Base-by-base conservation (phyloP, 2,329 filamentous ascomycete species). In the Allantophomopsis cytisporea region DNA sequence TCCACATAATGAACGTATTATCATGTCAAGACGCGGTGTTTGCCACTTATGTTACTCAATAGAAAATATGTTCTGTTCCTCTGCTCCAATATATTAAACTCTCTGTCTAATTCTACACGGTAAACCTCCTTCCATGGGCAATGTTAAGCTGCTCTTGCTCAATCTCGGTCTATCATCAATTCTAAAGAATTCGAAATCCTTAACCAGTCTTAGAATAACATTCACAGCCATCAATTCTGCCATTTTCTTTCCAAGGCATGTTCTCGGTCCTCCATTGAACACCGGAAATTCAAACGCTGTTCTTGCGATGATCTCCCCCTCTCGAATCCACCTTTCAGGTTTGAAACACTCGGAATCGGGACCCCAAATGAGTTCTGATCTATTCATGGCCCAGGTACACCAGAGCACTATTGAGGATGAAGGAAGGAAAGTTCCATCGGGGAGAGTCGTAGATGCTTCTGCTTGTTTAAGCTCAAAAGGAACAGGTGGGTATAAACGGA, bases 401-500 rank as follows among this genome's bases (percentile, higher is more conserved):
- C 75, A 81, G 3, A 80, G 58, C 2, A 80, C 59, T 17, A 81
- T 63, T 0, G 73, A 63, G 11, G 60, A 53, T 20, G 57, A 52
- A 0, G 73, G 73, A 4, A 81, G 61, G 36, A 62, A 66, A 0
- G 75, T 79, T 4, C 73, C 73, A 47, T 80, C 75, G 0, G 75
- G 75, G 2, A 81, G 61, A 0, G 65, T 69, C 3, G 66, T 67
- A 14, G 63, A 53, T 39, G 60, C 52, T 17, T 66, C 63, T 43
- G 66, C 66, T 54, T 81, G 73, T 51, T 76, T 76, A 46, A 81
- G 69, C 50, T 81, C 76, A 43, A 81, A 74, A 1, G 76, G 76
- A 20, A 81, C 70, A 2, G 76, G 75, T 2, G 76, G 76, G 45
- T 71, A 78, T 6, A 80, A 60, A 4, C 76, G 68, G 2, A 81